Base-by-base conservation (phyloP, 345 rosid species). In the Trapa incisa region DNA sequence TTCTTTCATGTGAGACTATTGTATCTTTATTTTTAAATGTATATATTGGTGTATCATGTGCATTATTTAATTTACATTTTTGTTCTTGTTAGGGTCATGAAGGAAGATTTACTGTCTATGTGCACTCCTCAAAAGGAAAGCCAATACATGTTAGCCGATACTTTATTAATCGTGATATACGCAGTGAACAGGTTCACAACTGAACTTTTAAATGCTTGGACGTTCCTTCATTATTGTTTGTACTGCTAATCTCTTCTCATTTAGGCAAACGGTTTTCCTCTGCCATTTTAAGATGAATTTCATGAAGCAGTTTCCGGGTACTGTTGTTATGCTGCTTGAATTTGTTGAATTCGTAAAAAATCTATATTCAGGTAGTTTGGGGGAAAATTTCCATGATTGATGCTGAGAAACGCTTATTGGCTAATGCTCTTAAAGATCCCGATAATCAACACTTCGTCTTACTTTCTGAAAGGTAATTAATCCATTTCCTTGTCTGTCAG, bases 361-460 rank as follows among this genome's bases (percentile, higher is more conserved):
- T 47, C 9, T 37, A 6, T 39, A 64, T 74, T 60, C 70, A 95
- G 96, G 98, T 95, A 63, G 81, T 87, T 6, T 95, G 99, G 99
- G 99, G 99, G 66, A 89, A 85, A 74, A 89, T 95, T 39, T 87
- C 99, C 17, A 95, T 95, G 99, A 79, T 95, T 79, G 96, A 91
- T 80, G 99, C 99, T 1, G 99, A 95, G 86, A 87, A 80, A 72
- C 81, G 99, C 64, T 84, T 95, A 66, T 68, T 95, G 73, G 99
- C 94, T 5, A 82, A 75, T 58, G 99, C 99, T 77, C 88, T 95
- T 47, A 72, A 80, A 74, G 96, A 95, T 84, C 89, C 86, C 71
- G 92, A 91, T 43, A 95, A 95, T 74, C 96, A 86, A 73, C 99
- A 89, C 76, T 95, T 95, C 81, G 92, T 95, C 71, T 83, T 95